Evolutionary conservation across 2,329 filamentous ascomycete genomes (phyloP).

Genomic region (Tolypocladium tundrense): DNA sequence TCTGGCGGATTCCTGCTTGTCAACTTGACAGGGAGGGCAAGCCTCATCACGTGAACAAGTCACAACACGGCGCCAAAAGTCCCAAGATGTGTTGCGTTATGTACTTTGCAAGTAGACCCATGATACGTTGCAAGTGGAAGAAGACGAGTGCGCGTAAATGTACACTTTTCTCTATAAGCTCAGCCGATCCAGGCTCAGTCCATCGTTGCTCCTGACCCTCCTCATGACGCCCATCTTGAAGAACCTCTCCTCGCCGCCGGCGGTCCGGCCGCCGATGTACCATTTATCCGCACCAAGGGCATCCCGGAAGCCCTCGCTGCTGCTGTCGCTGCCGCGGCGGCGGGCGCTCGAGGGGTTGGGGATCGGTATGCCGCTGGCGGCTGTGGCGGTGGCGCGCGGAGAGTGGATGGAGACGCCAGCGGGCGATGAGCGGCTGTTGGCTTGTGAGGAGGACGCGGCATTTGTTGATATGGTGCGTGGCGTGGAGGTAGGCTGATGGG

Average conservation of each 20-base stretch:
- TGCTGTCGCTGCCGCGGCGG: constrained; percentile 64
- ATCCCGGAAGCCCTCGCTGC: constrained; percentile 65
- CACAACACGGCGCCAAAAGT: not conserved
- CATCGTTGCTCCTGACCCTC: constrained; percentile 61
- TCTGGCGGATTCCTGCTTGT: too few relatives aligned
- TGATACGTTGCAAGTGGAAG: constrained; percentile 4
- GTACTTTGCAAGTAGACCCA: not conserved
- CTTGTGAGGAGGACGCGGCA: constrained; percentile 9
- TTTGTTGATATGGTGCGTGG: constrained; percentile 9
- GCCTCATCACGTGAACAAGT: not conserved
- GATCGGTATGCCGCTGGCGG: constrained; percentile 19
- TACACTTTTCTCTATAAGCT: constrained; percentile 47
- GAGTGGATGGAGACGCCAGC: constrained; percentile 19
- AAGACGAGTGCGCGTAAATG: not conserved
- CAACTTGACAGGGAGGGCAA: too few relatives aligned
- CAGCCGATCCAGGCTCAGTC: constrained; percentile 63
- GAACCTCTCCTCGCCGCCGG: constrained; percentile 68
- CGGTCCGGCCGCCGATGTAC: constrained; percentile 71
- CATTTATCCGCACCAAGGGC: constrained; percentile 64
- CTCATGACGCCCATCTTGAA: constrained; percentile 72
- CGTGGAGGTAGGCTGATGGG: constrained; percentile 10
- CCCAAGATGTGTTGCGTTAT: not conserved
- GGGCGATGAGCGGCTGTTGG: constrained; percentile 15
- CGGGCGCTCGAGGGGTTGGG: constrained; percentile 28
- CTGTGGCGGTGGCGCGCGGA: constrained; percentile 10